A percentile compares a stretch with the other conserved stretches of the same genome.
These are phyloP conservation scores for Kodamaea restingae DNA, from an alignment of 805 yeast species.

Conservation along the genomic window DNA sequence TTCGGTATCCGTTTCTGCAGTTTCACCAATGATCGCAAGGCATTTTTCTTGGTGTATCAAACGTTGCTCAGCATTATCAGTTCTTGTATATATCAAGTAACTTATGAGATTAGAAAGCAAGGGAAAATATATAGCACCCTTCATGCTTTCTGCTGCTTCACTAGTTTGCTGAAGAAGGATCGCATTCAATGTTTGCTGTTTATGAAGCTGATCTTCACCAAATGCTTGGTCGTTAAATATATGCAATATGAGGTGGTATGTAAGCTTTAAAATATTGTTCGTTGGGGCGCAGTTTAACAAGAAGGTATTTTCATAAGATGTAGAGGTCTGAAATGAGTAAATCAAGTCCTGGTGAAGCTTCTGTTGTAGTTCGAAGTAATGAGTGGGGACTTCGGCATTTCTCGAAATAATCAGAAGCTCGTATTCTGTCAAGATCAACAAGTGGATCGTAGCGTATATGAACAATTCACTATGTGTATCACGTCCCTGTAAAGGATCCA, in stretches of 20 bases:
- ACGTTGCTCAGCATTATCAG: constrained; percentile 15
- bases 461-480: constrained; percentile 25
- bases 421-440: constrained; percentile 23
- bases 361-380: constrained; percentile 11
- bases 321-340: constrained; percentile 12
- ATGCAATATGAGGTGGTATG: constrained; percentile 15
- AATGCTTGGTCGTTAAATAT: constrained; percentile 9
- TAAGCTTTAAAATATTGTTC: constrained; percentile 13
- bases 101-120: constrained; percentile 16
- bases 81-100: constrained; percentile 14
- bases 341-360: constrained; percentile 15
- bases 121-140: constrained; percentile 11
- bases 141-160: not conserved
- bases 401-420: constrained; percentile 13
- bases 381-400: constrained; percentile 4
- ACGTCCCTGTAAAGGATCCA: constrained; percentile 17
- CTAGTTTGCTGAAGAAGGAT: constrained; percentile 5
- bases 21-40: constrained; percentile 11
- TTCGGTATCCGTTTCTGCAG: constrained; percentile 17
- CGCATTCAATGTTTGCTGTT: constrained; percentile 1
- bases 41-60: constrained; percentile 15
- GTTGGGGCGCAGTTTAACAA: constrained; percentile 15
- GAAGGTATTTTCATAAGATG: constrained; percentile 16
- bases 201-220: not conserved
- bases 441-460: constrained; percentile 27